phyloP scores from a whole-genome alignment of 495 filamentous ascomycete genomes.

The Cercophora samala region DNA sequence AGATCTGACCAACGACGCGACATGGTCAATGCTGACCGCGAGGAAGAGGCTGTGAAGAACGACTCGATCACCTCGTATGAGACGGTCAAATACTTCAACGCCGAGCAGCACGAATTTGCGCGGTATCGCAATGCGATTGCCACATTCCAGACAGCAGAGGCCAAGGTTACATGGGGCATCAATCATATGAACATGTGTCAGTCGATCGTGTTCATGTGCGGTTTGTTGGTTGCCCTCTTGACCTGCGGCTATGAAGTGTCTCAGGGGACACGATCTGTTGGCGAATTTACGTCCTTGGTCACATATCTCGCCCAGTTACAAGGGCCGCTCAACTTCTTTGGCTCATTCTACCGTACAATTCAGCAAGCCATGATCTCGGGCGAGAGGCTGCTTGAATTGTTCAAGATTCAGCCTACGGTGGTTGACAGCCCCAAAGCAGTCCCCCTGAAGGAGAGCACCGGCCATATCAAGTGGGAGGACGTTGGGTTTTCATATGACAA shows the following conservation, averaged over 20 bases:
- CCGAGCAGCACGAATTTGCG: conserved; percentile 87
- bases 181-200: conserved; percentile 93
- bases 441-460: conserved; percentile 63
- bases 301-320: conserved; percentile 92
- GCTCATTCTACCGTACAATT: conserved; percentile 93
- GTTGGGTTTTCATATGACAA: conserved; percentile 89
- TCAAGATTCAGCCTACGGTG: conserved; percentile 85
- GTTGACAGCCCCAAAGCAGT: conserved; percentile 55
- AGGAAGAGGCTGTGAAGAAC: conserved; percentile 97
- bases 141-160: conserved; percentile 82
- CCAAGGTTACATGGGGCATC: conserved; percentile 80
- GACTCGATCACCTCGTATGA: conserved; percentile 98
- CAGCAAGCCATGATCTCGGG: conserved; percentile 97
- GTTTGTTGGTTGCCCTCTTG: conserved; percentile 70
- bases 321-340: conserved; percentile 93
- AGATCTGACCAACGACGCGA: conserved; percentile 82
- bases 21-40: conserved; percentile 90
- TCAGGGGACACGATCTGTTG: conserved; percentile 63
- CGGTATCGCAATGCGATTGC: conserved; percentile 76
- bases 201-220: conserved; percentile 89
- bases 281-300: conserved; percentile 75
- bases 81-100: conserved; percentile 99
- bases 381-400: conserved; percentile 89
- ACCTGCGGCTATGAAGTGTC: conserved; percentile 80
- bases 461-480: conserved; percentile 78